These are phyloP conservation scores for Saccharomyces hybrid DNA, from an alignment of 1,139 yeast genomes.

Conservation along the genomic window DNA sequence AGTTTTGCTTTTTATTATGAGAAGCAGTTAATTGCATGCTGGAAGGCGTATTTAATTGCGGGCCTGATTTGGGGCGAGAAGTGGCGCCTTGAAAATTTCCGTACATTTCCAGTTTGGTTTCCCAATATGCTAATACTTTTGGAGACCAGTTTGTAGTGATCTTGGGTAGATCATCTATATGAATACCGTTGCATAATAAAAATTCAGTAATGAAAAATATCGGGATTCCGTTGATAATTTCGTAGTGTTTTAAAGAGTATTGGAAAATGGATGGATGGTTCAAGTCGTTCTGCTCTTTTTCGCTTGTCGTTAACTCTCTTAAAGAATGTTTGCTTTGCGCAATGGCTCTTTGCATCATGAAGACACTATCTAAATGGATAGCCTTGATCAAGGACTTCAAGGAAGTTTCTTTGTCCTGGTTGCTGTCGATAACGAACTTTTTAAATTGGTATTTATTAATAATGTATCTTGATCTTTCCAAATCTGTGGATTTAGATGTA, in stretches of 20 bases:
- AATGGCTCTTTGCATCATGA: constrained; percentile 40
- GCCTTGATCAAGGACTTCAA: constrained; percentile 36
- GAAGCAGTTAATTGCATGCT: background rate
- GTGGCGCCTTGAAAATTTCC: constrained; percentile 9
- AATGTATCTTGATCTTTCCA: constrained; percentile 40
- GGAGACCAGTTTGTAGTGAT: constrained; percentile 10
- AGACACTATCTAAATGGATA: constrained; percentile 44
- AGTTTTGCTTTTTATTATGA: background rate
- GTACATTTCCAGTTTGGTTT: constrained; percentile 34
- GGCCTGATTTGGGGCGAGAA: background rate
- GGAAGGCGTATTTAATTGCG: background rate
- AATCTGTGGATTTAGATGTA: constrained; percentile 25
- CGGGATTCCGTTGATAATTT: constrained; percentile 28
- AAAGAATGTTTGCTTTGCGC: constrained; percentile 44
- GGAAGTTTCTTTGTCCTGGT: constrained; percentile 15
- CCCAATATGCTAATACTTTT: constrained; percentile 41
- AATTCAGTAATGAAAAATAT: constrained; percentile 70
- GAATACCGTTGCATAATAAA: constrained; percentile 54
- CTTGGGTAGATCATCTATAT: constrained; percentile 21
- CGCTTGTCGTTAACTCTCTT: constrained; percentile 11
- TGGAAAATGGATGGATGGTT: constrained; percentile 45
- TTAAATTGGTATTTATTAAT: constrained; percentile 44
- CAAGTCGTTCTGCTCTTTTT: constrained; percentile 20
- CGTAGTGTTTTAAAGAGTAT: constrained; percentile 49
- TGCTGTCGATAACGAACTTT: constrained; percentile 31